Evolutionary conservation across 352 stramenopile species (phyloP).

Genomic region (Blastocystis sp.): DNA sequence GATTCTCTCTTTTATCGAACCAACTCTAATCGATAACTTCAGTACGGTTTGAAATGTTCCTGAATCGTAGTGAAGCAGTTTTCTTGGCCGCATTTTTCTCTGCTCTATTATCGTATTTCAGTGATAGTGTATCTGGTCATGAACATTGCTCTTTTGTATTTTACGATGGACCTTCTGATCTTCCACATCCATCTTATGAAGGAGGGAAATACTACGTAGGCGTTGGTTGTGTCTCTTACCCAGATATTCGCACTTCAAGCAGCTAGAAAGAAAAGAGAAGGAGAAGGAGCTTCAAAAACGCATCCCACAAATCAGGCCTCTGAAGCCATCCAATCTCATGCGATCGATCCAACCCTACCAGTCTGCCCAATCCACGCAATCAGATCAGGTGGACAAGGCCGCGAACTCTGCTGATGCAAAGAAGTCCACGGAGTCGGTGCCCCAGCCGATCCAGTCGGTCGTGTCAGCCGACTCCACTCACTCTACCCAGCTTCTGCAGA

Average conservation of each 20-base stretch:
- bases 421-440: too few relatives aligned
- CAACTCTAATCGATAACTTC: not conserved
- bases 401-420: not conserved
- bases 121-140: not conserved
- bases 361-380: not conserved
- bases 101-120: not conserved
- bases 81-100: not conserved
- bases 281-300: not conserved
- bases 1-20: conserved; percentile 9
- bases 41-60: not conserved
- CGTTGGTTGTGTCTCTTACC: not conserved
- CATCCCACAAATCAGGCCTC: not conserved
- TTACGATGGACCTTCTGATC: conserved; percentile 22
- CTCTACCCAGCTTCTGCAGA: not conserved
- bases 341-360: not conserved
- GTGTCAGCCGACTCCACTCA: not conserved
- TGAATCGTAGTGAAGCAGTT: not conserved
- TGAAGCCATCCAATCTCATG: not conserved
- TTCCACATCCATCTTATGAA: conserved; percentile 24
- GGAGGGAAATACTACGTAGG: conserved; percentile 11
- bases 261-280: not conserved
- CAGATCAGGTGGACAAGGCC: not conserved
- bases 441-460: not conserved
- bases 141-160: not conserved
- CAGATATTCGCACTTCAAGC: conserved; percentile 35